Base-by-base conservation (phyloP, 495 filamentous ascomycete genomes). In the Collariella sp. region DNA sequence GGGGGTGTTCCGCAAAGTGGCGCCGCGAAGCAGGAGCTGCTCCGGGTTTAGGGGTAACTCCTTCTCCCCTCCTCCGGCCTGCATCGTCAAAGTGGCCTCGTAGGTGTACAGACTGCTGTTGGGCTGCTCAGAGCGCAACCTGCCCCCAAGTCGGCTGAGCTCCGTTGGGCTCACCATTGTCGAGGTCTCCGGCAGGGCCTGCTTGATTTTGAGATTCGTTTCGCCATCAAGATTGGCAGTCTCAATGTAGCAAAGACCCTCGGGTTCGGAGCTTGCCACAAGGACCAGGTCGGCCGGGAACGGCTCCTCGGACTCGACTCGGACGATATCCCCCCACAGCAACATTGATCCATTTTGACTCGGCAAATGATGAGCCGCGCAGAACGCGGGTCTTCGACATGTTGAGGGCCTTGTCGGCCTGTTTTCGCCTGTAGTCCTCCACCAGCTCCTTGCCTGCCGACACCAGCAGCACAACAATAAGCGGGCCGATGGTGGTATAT, bases 61-160 rank as follows among this genome's bases (percentile, higher is more conserved):
- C 70, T 95, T 96, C 74, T 99, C 94, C 7, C 94, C 94, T 12
- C 93, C 93, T 33, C 94, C 93, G 48, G 84, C 80, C 57, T 88
- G 84, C 79, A 97, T 87, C 1, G 90, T 97, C 67, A 99, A 68
- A 1, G 94, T 96, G 39, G 89, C 94, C 70, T 99, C 94, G 67
- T 96, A 99, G 3, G 94, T 99, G 65, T 99, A 99, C 35, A 99
- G 74, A 68, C 89, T 96, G 73, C 90, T 96, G 74, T 99, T 99
- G 18, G 94, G 94, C 69, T 97, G 94, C 70, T 99, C 94, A 24
- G 93, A 97, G 46, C 88, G 83, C 57, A 97, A 70, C 50, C 85
- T 85, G 19, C 94, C 94, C 42, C 87, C 87, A 42, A 97, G 69
- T 15, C 94, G 78, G 65, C 90, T 89, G 51, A 99, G 72, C 53